Conservation (phyloP, 768 basidiomycete species). For the Lactifluus piperatus region DNA sequence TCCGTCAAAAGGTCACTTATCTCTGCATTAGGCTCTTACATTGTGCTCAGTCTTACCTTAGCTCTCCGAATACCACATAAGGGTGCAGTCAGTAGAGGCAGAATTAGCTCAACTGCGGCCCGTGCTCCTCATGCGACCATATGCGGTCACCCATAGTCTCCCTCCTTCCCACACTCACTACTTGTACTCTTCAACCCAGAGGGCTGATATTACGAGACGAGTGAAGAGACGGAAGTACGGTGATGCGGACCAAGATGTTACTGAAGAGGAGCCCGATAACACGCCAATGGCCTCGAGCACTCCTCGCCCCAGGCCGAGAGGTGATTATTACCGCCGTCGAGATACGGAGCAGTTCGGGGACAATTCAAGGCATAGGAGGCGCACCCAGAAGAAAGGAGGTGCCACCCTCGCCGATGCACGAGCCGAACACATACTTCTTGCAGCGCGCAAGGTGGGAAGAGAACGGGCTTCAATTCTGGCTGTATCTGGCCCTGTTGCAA, state of each 20-base stretch:
- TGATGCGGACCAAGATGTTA: constrained; percentile 24
- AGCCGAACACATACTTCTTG: constrained; percentile 60
- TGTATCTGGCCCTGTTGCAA: constrained; percentile 34
- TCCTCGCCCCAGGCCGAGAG: constrained; percentile 15
- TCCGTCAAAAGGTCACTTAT: constrained; percentile 48
- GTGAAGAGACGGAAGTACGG: constrained; percentile 22
- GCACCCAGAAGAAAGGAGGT: constrained; percentile 23
- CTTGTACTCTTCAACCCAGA: constrained; percentile 19
- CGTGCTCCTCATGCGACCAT: constrained; percentile 56
- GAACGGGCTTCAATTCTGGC: constrained; percentile 47
- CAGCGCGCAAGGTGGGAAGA: constrained; percentile 60
- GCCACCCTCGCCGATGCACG: constrained; percentile 53
- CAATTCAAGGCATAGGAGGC: constrained; percentile 21
- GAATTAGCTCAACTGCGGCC: constrained; percentile 62
- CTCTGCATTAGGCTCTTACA: neutral
- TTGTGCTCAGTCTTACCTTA: constrained; percentile 23
- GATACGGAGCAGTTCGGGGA: constrained; percentile 15
- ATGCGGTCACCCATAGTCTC: constrained; percentile 23
- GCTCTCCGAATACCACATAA: constrained; percentile 50
- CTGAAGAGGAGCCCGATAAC: constrained; percentile 22
- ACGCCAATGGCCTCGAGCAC: constrained; percentile 24
- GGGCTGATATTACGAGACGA: neutral
- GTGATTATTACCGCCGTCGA: constrained; percentile 20
- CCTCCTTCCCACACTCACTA: constrained; percentile 19
- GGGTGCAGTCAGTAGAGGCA: constrained; percentile 47